These are phyloP conservation scores for Apiospora kogelbergensis DNA, from an alignment of 2,329 filamentous ascomycete species.

Conservation along the genomic window DNA sequence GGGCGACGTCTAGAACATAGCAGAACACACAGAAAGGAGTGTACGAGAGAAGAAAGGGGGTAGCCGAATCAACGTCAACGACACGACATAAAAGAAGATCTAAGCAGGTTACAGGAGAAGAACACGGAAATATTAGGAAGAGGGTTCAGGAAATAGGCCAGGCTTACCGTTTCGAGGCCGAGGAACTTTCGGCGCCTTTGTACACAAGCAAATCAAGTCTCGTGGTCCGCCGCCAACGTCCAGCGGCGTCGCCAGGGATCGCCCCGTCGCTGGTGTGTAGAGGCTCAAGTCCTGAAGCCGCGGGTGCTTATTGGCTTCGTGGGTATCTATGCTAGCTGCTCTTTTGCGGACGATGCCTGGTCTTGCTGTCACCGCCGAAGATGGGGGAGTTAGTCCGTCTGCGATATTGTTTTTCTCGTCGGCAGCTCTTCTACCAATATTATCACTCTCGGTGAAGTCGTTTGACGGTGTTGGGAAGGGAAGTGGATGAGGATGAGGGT, in stretches of 20 bases:
- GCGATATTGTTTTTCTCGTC: background rate
- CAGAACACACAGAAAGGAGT: background rate
- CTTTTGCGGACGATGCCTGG: conserved; percentile 37
- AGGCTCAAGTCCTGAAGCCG: conserved; percentile 35
- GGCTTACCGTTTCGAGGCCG: conserved; percentile 59
- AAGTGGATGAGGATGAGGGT: background rate
- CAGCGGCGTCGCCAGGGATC: conserved; percentile 13
- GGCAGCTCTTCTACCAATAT: conserved; percentile 11
- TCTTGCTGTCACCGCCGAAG: background rate
- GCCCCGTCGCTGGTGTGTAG: conserved; percentile 29
- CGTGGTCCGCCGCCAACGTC: conserved; percentile 18
- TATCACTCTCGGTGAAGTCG: background rate
- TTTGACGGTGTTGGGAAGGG: background rate
- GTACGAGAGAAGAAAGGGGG: background rate
- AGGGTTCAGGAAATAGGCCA: background rate
- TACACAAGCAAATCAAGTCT: conserved; percentile 56
- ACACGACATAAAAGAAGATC: background rate
- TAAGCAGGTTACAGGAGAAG: background rate
- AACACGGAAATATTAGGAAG: background rate
- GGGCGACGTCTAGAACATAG: background rate
- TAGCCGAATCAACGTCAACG: no score
- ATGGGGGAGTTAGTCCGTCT: conserved; percentile 3
- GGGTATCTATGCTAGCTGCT: conserved; percentile 42
- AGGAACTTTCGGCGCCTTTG: conserved; percentile 56
- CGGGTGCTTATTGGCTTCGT: conserved; percentile 37